Conservation (phyloP, 1,284 basidiomycete species). For the Erythrobasidium hasegawianum region DNA sequence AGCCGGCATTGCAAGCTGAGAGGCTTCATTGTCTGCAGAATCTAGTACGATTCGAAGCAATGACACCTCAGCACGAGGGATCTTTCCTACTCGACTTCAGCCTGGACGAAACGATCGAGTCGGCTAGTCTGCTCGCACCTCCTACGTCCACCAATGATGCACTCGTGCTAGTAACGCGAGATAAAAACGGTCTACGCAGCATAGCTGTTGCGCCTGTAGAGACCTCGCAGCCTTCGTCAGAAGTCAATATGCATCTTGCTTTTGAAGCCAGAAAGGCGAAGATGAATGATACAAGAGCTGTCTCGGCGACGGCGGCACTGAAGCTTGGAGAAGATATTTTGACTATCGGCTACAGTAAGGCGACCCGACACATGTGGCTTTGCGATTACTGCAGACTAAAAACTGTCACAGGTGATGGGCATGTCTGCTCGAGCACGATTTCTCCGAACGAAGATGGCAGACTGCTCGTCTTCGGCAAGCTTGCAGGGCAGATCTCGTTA, state of each 20-base stretch:
- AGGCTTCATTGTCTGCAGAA: too few relatives aligned
- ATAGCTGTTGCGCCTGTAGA: constrained; percentile 15
- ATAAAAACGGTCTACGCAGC: constrained; percentile 1
- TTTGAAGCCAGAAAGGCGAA: background rate
- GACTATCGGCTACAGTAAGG: background rate
- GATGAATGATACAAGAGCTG: too few relatives aligned
- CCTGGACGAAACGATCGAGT: constrained; percentile 19
- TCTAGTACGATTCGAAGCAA: constrained; percentile 16
- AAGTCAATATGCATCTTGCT: constrained; percentile 6
- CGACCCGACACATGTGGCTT: too few relatives aligned
- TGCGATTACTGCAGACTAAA: too few relatives aligned
- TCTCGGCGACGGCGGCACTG: background rate
- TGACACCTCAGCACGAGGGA: constrained; percentile 10
- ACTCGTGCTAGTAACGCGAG: constrained; percentile 4
- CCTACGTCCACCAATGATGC: constrained; percentile 24
- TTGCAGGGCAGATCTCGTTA: background rate
- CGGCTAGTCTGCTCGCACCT: constrained; percentile 8
- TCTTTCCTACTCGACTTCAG: constrained; percentile 20
- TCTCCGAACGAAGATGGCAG: background rate
- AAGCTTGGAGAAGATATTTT: background rate
- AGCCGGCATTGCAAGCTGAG: too few relatives aligned
- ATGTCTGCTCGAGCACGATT: constrained; percentile 1
- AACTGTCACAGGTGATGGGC: background rate
- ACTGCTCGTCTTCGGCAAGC: too few relatives aligned
- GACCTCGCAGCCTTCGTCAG: background rate